These are phyloP conservation scores for Eleusine indica DNA, from an alignment of 176 grass and related monocot species.

Conservation along the genomic window DNA sequence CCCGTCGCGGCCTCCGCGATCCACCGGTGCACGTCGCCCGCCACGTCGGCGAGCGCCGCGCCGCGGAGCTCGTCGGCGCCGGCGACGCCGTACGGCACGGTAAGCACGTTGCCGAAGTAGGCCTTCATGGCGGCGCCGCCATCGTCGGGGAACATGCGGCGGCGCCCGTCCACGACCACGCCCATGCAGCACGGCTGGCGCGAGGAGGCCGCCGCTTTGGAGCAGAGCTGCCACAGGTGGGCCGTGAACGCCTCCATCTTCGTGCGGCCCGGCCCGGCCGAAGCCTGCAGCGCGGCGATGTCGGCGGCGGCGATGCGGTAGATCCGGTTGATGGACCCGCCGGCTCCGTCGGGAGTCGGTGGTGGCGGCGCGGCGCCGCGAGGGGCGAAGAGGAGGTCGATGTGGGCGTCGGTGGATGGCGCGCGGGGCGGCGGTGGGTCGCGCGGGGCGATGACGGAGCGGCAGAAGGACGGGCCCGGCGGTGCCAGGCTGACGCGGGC, in stretches of 20 bases:
- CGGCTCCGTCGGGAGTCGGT: not conserved
- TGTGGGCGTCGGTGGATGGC: slow-evolving; percentile 42
- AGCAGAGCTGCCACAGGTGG: slow-evolving; percentile 62
- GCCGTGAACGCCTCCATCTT: slow-evolving; percentile 73
- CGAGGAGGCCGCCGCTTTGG: slow-evolving; percentile 23
- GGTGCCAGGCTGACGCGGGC: not conserved
- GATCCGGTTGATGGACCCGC: slow-evolving; percentile 61
- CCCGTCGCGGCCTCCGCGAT: slow-evolving; percentile 44
- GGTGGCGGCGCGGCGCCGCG: slow-evolving; percentile 33
- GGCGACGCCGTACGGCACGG: slow-evolving; percentile 55
- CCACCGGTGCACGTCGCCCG: slow-evolving; percentile 58
- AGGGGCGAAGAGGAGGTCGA: slow-evolving; percentile 42
- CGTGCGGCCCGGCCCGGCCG: slow-evolving; percentile 39
- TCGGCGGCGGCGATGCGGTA: slow-evolving; percentile 55
- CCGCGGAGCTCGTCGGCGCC: not conserved
- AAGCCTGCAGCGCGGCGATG: slow-evolving; percentile 35
- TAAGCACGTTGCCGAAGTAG: slow-evolving; percentile 81
- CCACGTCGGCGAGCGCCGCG: slow-evolving; percentile 55
- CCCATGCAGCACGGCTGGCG: slow-evolving; percentile 69
- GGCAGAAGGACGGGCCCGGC: slow-evolving; percentile 46
- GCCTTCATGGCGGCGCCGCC: slow-evolving; percentile 27
- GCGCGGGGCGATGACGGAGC: slow-evolving; percentile 53
- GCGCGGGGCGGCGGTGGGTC: slow-evolving; percentile 14
- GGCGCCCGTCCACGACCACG: slow-evolving; percentile 62
- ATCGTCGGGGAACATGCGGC: slow-evolving; percentile 28